Conservation (phyloP, 2,329 filamentous ascomycete genomes). For the Colletotrichum lupini region DNA sequence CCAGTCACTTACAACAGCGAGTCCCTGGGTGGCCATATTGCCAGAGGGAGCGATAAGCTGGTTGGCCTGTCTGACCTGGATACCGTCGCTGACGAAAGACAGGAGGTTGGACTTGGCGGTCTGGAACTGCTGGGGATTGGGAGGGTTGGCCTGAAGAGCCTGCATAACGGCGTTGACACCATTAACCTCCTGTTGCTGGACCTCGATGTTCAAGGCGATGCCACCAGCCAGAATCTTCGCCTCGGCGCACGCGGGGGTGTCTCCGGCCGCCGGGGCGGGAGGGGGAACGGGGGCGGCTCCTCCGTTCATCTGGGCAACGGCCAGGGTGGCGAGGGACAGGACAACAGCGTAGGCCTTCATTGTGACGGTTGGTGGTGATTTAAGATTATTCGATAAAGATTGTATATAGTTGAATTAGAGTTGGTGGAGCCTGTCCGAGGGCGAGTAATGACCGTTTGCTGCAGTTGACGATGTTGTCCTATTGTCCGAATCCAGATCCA, state of each 20-base stretch:
- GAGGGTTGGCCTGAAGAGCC: constrained; percentile 24
- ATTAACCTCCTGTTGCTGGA: constrained; percentile 32
- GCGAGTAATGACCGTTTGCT: constrained; percentile 29
- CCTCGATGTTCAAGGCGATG: constrained; percentile 32
- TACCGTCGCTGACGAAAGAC: constrained; percentile 33
- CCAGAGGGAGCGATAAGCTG: constrained; percentile 31
- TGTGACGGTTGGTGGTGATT: not conserved
- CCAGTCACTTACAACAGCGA: constrained; percentile 21
- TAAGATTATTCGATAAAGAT: constrained; percentile 13
- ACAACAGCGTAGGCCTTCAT: constrained; percentile 33
- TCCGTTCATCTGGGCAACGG: constrained; percentile 3
- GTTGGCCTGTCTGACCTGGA: constrained; percentile 32
- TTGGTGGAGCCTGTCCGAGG: constrained; percentile 12
- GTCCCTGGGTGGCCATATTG: constrained; percentile 20
- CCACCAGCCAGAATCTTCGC: constrained; percentile 33
- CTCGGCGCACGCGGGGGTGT: constrained; percentile 32
- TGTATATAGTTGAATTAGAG: constrained; percentile 9
- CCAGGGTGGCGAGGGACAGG: constrained; percentile 24
- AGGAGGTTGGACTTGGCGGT: constrained; percentile 34
- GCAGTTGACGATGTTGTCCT: constrained; percentile 20
- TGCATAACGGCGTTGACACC: constrained; percentile 25
- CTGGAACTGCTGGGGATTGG: constrained; percentile 34
- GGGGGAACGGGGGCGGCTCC: not conserved
- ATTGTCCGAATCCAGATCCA: constrained; percentile 32
- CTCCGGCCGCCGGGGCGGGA: constrained; percentile 9